Evolutionary conservation across 2,329 filamentous ascomycete genomes (phyloP).

Genomic region (Colletotrichum sp.): DNA sequence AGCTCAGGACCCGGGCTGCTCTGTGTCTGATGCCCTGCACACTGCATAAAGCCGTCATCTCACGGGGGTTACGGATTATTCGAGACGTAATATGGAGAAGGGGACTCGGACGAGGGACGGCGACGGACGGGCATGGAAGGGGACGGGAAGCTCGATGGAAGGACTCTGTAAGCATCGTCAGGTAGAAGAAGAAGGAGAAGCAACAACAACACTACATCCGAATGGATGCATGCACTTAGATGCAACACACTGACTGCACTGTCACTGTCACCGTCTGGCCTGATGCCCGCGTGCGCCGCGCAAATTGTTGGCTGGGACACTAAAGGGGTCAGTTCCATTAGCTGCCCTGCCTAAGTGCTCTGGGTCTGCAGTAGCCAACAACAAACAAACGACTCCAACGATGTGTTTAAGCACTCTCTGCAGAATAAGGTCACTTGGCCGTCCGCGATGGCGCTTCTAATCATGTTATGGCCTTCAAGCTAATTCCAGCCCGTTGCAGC

Average conservation of each 20-base stretch:
- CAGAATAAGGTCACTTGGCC: not conserved
- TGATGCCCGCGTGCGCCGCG: conserved; percentile 4
- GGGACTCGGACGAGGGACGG: not conserved
- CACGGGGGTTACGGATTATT: not conserved
- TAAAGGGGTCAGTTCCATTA: conserved; percentile 13
- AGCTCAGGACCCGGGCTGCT: not conserved
- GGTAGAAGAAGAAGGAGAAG: not conserved
- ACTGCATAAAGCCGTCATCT: not conserved
- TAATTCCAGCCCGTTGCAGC: not conserved
- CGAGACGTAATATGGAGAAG: not conserved
- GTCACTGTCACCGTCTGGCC: not conserved
- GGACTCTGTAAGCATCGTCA: not conserved
- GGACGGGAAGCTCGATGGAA: not conserved
- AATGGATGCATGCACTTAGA: not conserved
- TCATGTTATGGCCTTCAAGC: not conserved
- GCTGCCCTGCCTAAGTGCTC: not conserved
- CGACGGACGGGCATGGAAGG: not conserved
- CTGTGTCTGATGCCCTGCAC: not conserved
- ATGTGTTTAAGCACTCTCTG: not conserved
- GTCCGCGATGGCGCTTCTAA: not conserved
- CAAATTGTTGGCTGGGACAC: conserved; percentile 18
- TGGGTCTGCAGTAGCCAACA: not conserved
- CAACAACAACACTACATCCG: not conserved
- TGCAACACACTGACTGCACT: not conserved
- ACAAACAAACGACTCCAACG: not conserved